phyloP scores from a whole-genome alignment of 805 yeast genomes.

The Barnettozyma wickerhamii region DNA sequence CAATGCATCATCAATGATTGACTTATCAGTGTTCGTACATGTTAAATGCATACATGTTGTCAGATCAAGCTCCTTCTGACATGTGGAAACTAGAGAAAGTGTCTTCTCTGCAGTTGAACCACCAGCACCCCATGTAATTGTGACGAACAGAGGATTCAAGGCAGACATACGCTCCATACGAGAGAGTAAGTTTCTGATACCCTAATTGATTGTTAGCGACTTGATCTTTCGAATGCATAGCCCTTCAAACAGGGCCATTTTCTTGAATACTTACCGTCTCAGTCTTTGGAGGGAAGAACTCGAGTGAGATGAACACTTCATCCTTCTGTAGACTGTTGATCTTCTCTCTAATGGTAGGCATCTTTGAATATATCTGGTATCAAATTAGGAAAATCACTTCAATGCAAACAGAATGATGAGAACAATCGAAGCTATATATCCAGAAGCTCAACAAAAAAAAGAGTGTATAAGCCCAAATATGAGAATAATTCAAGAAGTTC shows the following conservation, averaged over 20 bases:
- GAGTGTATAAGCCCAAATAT: no score
- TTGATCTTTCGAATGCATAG: not conserved
- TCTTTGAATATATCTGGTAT: slow-evolving; percentile 2
- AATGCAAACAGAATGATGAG: no score
- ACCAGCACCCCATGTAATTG: slow-evolving; percentile 99
- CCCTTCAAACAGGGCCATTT: not conserved
- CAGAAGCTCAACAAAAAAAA: no score
- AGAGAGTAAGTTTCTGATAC: slow-evolving; percentile 76
- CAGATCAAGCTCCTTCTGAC: slow-evolving; percentile 70
- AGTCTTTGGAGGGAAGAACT: slow-evolving; percentile 97
- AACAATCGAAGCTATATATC: no score
- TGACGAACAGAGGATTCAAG: slow-evolving; percentile 82
- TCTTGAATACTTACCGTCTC: slow-evolving; percentile 42
- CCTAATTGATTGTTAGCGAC: slow-evolving; percentile 33
- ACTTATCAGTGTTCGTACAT: slow-evolving; percentile 85
- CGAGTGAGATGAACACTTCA: slow-evolving; percentile 75
- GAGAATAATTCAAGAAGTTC: no score
- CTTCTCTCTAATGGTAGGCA: slow-evolving; percentile 39
- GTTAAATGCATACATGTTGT: slow-evolving; percentile 94
- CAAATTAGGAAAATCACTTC: not conserved
- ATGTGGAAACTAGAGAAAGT: slow-evolving; percentile 71
- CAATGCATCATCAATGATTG: slow-evolving; percentile 76
- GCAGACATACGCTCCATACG: slow-evolving; percentile 87
- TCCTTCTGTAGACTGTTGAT: slow-evolving; percentile 43
- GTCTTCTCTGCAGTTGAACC: slow-evolving; percentile 90